Evolutionary conservation across 1,284 basidiomycete genomes (phyloP).

Genomic region (Cutaneotrichosporon cavernicola): DNA sequence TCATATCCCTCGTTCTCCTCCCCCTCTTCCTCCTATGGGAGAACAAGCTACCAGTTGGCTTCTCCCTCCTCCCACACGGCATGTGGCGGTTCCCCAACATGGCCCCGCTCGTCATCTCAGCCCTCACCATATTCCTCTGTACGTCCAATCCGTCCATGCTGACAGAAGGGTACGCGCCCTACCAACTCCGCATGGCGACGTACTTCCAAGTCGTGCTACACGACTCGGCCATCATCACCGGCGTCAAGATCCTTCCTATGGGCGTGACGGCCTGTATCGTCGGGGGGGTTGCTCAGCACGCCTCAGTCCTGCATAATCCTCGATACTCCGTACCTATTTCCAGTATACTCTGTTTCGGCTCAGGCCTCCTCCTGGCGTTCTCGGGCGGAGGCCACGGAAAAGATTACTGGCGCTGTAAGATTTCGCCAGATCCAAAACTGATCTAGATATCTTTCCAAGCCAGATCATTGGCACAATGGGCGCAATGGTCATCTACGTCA

Average conservation of each 20-base stretch:
- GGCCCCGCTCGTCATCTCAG: slow-evolving; percentile 44
- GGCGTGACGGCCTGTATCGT: slow-evolving; percentile 47
- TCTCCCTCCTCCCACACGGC: slow-evolving; percentile 47
- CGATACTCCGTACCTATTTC: slow-evolving; percentile 40
- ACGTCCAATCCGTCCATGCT: neutral
- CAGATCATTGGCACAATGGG: slow-evolving; percentile 45
- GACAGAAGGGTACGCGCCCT: slow-evolving; percentile 35
- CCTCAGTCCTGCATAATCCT: slow-evolving; percentile 43
- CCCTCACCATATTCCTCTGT: slow-evolving; percentile 28
- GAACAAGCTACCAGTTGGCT: slow-evolving; percentile 37
- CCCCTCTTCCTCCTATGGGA: slow-evolving; percentile 37
- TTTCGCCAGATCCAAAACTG: neutral
- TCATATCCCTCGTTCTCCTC: slow-evolving; percentile 31
- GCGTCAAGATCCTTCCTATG: slow-evolving; percentile 49
- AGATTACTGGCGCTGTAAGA: slow-evolving; percentile 43
- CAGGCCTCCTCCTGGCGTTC: slow-evolving; percentile 46
- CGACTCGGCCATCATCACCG: slow-evolving; percentile 45
- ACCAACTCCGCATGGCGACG: slow-evolving; percentile 47
- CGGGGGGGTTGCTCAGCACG: slow-evolving; percentile 34
- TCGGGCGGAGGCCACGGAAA: slow-evolving; percentile 39
- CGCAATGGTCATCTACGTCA: slow-evolving; percentile 48
- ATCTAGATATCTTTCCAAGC: slow-evolving; percentile 38
- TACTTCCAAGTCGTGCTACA: slow-evolving; percentile 46
- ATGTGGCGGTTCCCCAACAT: slow-evolving; percentile 50
- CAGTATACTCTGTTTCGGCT: slow-evolving; percentile 38